Percentiles rank a stretch among this genome's conserved stretches.
Conservation (phyloP, 192 early-diverging fungal species). For the Coemansia sp. region DNA sequence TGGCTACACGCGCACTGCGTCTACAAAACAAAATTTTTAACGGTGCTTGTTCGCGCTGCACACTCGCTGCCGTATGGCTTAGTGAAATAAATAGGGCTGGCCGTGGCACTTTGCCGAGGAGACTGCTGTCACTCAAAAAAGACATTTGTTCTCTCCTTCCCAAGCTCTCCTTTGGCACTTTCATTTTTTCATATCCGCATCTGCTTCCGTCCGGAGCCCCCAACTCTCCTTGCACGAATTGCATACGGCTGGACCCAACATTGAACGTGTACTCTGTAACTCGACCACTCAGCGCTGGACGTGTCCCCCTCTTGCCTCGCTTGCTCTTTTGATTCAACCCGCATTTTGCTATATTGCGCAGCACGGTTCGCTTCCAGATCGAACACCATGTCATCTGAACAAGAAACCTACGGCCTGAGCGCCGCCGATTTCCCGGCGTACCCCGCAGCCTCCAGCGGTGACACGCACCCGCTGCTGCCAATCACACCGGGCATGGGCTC, state of each 20-base stretch:
- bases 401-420: background rate
- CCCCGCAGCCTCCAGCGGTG: background rate
- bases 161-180: background rate
- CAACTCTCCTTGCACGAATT: conserved; percentile 1
- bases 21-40: background rate
- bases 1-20: background rate
- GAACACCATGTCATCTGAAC: background rate
- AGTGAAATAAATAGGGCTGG: conserved; percentile 7
- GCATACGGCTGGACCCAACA: background rate
- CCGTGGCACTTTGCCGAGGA: background rate
- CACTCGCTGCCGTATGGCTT: conserved; percentile 9
- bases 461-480: conserved; percentile 5
- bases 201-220: background rate
- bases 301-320: no score
- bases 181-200: conserved; percentile 7
- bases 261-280: no score
- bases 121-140: background rate
- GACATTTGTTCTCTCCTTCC: background rate
- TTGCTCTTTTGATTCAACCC: background rate
- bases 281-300: no score
- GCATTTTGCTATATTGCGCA: conserved; percentile 1
- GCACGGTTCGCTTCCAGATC: background rate
- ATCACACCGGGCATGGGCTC: conserved; percentile 22
- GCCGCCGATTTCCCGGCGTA: background rate
- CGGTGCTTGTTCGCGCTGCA: conserved; percentile 9